Base-by-base conservation (phyloP, 1,139 yeast species). In the Blastobotrys apis region DNA sequence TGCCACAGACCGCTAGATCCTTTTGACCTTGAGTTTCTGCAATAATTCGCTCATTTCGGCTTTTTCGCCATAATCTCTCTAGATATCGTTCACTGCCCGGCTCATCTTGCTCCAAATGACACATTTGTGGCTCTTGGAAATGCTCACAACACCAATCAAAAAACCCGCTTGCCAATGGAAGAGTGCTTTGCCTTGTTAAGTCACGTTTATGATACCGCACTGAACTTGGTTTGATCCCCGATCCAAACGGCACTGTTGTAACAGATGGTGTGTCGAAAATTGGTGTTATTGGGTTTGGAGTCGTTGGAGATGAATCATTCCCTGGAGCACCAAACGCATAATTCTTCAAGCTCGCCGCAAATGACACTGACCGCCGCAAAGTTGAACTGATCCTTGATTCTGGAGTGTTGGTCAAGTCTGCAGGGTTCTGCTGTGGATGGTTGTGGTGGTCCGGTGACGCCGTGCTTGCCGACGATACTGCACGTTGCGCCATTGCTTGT, bases 71-170 rank as follows among this genome's bases (percentile, higher is more conserved):
- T 27, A 85, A 68, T 48, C 95, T 73, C 55, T 80, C 82, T 29
- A 85, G 80, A 57, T 87, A 86, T 51, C 87, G 92, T 50, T 82
- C 79, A 47, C 95, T 85, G 0, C 97, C 98, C 0, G 96, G 95
- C 60, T 90, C 96, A 55, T 92, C 97, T 16, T 80, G 71, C 57
- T 92, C 97, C 47, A 80, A 77, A 51, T 80, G 81, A 15, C 87
- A 80, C 84, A 92, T 84, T 60, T 92, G 97, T 0, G 99, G 97
- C 59, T 90, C 97, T 59, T 90, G 96, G 67, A 90, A 92, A 60
- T 88, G 90, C 60, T 92, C 98, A 52, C 85, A 73, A 57, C 92
- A 80, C 70, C 88, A 92, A 47, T 86, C 95, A 53, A 90, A 81
- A 60, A 92, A 90, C 3, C 82, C 81, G 17, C 94, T 83, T 13